Base-by-base conservation (phyloP, 1,284 basidiomycete genomes). In the Apiotrichum sp. region DNA sequence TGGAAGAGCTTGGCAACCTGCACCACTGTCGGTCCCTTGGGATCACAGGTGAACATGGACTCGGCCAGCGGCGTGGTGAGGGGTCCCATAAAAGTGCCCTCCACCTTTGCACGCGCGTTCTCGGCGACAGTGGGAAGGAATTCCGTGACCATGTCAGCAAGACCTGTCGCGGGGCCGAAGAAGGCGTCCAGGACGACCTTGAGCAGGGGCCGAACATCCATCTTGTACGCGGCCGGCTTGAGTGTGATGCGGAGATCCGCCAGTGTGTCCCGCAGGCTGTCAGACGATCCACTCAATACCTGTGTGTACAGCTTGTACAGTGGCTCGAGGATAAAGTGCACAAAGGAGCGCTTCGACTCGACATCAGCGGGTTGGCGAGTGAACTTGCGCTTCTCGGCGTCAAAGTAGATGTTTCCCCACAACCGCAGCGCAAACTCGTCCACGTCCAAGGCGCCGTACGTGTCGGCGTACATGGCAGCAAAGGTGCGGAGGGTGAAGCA, bases 361-460 rank as follows among this genome's bases (percentile, higher is more conserved):
- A 89, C 84, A 63, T 93, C 89, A 1, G 83, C 78, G 32, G 86
- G 84, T 69, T 89, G 92, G 52, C 92, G 84, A 6, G 86, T 86
- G 73, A 98, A 98, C 74, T 93, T 96, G 62, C 92, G 85, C 50
- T 75, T 73, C 52, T 88, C 85, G 39, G 80, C 71, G 74, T 92
- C 84, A 78, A 90, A 98, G 79, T 92, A 99, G 69, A 98, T 92
- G 77, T 98, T 95, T 32, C 96, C 96, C 96, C 96, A 99, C 10
- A 99, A 83, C 41, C 96, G 85, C 66, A 85, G 83, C 14, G 93
- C 90, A 64, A 84, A 81, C 49, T 78, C 78, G 44, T 80, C 77
- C 9, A 80, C 69, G 59, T 82, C 79, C 60, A 82, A 74, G 0
- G 77, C 72, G 11, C 78, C 77, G 50, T 55, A 96, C 8, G 89